Evolutionary conservation across 2,329 filamentous ascomycete genomes (phyloP), one percentile per base, ranked within the genome.

Genomic region (Colletotrichum filicis): DNA sequence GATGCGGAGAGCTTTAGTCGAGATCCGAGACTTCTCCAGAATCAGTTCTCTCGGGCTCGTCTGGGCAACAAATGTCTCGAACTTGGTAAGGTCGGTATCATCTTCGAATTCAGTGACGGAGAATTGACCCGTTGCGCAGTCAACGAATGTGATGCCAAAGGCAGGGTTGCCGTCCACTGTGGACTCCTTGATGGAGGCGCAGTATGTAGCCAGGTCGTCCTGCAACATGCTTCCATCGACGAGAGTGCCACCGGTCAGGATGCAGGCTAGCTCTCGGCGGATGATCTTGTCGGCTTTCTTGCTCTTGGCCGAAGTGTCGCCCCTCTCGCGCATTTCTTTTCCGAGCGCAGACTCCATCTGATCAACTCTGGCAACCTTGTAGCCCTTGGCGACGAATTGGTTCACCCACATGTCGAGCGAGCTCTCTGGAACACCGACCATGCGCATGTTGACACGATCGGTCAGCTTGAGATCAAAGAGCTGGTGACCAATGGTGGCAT

Each of bases 271-370:
- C 82, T 99, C 95, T 80, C 97, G 91, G 59, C 92, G 92, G 77
- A 99, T 99, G 77, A 99, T 92, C 82, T 98, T 98, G 82, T 98
- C 95, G 42, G 92, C 93, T 81, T 95, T 97, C 82, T 89, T 86
- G 68, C 84, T 79, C 78, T 92, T 93, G 60, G 85, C 85, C 26
- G 81, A 84, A 75, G 87, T 86, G 69, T 88, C 89, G 75, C 93
- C 94, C 61, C 96, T 91, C 82, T 99, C 97, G n/a, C 97, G 93
- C 97, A 99, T 98, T 82, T 99, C 96, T 81, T 99, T 99, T 71
- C 93, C 95, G 9, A 99, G 85, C 2, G 97, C 97, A 42, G 95
- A 97, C 84, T 99, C 97, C 88, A 95, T 95, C 81, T 99, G 97
- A 81, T 98, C 97, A 28, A 99, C 97, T 22, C 96, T 90, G 7